Evolutionary conservation across 768 basidiomycete genomes (phyloP).

Genomic region (Boletus rubescentipes): DNA sequence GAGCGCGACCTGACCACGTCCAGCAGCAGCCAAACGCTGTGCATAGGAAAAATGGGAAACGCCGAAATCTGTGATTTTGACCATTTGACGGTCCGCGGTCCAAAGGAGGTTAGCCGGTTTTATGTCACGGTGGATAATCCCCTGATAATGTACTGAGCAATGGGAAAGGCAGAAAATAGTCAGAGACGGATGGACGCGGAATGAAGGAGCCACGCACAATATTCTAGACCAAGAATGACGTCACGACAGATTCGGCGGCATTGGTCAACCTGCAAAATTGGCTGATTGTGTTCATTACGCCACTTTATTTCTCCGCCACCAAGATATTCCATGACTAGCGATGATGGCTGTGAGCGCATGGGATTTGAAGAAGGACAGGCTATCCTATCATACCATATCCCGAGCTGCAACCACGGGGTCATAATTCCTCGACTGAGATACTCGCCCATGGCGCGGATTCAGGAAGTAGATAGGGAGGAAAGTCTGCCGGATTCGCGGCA

Average conservation of each 20-base stretch:
- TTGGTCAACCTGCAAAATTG: slow-evolving; percentile 81
- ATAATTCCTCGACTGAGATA: slow-evolving; percentile 31
- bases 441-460: slow-evolving; percentile 28
- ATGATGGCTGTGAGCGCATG: slow-evolving; percentile 21
- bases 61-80: slow-evolving; percentile 98
- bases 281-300: slow-evolving; percentile 61
- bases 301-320: slow-evolving; percentile 95
- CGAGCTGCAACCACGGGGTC: slow-evolving; percentile 33
- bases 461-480: slow-evolving; percentile 23
- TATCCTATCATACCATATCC: slow-evolving; percentile 33
- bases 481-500: slow-evolving; percentile 13
- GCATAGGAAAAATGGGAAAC: slow-evolving; percentile 96
- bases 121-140: slow-evolving; percentile 99
- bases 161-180: neutral
- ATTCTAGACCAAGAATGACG: slow-evolving; percentile 91
- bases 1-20: slow-evolving; percentile 34
- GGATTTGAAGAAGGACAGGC: slow-evolving; percentile 3
- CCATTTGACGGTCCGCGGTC: slow-evolving; percentile 78
- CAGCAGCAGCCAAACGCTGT: slow-evolving; percentile 70
- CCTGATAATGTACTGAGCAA: slow-evolving; percentile 85
- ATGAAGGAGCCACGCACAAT: slow-evolving; percentile 59
- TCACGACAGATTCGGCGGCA: slow-evolving; percentile 88
- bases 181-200: slow-evolving; percentile 4
- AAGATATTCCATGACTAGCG: slow-evolving; percentile 91
- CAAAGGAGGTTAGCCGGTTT: slow-evolving; percentile 97